Conservation (phyloP, 768 basidiomycete genomes). For the Leccinum barrowsii region DNA sequence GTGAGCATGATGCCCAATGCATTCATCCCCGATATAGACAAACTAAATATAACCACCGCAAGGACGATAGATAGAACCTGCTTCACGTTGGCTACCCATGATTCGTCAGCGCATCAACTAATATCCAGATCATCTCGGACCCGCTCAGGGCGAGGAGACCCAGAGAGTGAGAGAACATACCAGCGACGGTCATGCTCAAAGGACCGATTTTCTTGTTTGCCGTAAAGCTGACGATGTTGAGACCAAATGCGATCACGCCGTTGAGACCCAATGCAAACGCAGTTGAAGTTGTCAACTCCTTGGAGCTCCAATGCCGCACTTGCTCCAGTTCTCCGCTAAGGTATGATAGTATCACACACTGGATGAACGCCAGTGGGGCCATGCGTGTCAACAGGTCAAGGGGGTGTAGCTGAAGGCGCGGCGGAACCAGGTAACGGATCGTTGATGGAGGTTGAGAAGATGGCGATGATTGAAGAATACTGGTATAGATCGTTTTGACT, state of each 20-base stretch:
- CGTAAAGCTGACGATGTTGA: slow-evolving; percentile 93
- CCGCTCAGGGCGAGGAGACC: slow-evolving; percentile 3
- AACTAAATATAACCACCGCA: slow-evolving; percentile 79
- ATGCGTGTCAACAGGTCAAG: slow-evolving; percentile 87
- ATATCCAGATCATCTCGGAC: not conserved
- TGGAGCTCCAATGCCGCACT: slow-evolving; percentile 47
- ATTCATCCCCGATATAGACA: slow-evolving; percentile 78
- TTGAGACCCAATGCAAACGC: slow-evolving; percentile 65
- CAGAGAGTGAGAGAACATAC: slow-evolving; percentile 37
- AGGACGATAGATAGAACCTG: slow-evolving; percentile 87
- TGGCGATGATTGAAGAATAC: slow-evolving; percentile 60
- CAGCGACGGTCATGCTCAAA: slow-evolving; percentile 87
- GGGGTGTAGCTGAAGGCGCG: slow-evolving; percentile 55
- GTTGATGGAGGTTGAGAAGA: slow-evolving; percentile 13
- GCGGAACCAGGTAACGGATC: slow-evolving; percentile 26
- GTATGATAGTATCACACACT: slow-evolving; percentile 77
- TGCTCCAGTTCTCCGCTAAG: slow-evolving; percentile 74
- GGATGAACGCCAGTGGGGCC: slow-evolving; percentile 87
- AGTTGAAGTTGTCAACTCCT: slow-evolving; percentile 38
- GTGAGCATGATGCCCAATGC: slow-evolving; percentile 82
- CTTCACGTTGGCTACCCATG: slow-evolving; percentile 75
- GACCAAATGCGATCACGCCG: slow-evolving; percentile 82
- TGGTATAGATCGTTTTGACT: slow-evolving; percentile 90
- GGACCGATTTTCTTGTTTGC: slow-evolving; percentile 93
- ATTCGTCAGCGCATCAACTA: slow-evolving; percentile 4